Evolutionary conservation across 352 stramenopile species (phyloP).

Genomic region (Phytophthora cactorum): DNA sequence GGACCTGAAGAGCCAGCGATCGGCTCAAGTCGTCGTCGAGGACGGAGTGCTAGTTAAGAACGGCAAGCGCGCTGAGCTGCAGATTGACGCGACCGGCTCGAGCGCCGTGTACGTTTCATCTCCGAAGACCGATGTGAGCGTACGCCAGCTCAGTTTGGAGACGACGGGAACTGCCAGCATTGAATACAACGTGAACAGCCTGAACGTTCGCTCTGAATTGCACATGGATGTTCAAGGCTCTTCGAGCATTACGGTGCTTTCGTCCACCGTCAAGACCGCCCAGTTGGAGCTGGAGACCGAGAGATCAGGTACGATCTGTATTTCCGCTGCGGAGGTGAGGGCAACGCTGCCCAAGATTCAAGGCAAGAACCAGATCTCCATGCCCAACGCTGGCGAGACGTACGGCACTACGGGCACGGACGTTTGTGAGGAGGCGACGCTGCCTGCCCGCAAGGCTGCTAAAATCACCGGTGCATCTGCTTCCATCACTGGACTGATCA

Average conservation of each 20-base stretch:
- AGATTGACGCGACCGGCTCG: slow-evolving; percentile 23
- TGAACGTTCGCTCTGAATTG: slow-evolving; percentile 17
- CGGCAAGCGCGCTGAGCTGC: slow-evolving; percentile 10
- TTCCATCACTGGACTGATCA: neutral
- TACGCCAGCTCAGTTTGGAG: slow-evolving; percentile 22
- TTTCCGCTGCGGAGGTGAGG: slow-evolving; percentile 12
- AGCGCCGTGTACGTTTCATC: slow-evolving; percentile 30
- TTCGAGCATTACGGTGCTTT: slow-evolving; percentile 23
- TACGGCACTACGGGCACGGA: slow-evolving; percentile 24
- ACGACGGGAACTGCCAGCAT: slow-evolving; percentile 21
- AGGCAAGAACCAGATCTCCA: slow-evolving; percentile 27
- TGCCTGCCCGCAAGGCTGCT: slow-evolving; percentile 19
- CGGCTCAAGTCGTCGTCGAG: slow-evolving; percentile 29
- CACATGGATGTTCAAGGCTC: slow-evolving; percentile 18
- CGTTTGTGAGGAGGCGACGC: slow-evolving; percentile 16
- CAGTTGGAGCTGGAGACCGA: slow-evolving; percentile 21
- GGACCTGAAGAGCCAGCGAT: slow-evolving; percentile 29
- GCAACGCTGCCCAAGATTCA: slow-evolving; percentile 5
- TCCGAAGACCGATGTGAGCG: slow-evolving; percentile 14
- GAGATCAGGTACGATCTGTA: slow-evolving; percentile 17
- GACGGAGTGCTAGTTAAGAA: slow-evolving; percentile 22
- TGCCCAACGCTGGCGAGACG: slow-evolving; percentile 30
- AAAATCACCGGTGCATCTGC: slow-evolving; percentile 10
- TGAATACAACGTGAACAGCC: slow-evolving; percentile 19
- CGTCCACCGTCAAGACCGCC: slow-evolving; percentile 9